phyloP scores from a whole-genome alignment of 345 rosid species.

The Ricinus communis region DNA sequence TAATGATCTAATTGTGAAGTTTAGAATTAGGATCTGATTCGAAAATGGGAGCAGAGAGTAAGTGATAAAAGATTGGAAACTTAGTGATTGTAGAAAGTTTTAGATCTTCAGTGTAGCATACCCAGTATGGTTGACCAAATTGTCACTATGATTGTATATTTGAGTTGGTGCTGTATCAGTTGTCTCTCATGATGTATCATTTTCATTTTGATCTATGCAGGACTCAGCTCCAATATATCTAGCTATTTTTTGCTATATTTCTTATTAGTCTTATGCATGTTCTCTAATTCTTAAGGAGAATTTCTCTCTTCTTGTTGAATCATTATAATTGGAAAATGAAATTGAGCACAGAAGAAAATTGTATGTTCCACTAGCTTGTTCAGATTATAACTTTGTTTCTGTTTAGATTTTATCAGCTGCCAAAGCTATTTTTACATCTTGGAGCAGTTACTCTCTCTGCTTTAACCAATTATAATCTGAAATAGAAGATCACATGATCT shows the following conservation, averaged over 20 bases:
- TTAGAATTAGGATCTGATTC: neutral
- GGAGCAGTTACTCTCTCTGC: neutral
- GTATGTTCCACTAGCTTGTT: neutral
- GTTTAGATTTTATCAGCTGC: neutral
- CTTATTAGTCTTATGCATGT: neutral
- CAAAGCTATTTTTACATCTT: neutral
- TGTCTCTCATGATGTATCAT: neutral
- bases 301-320: neutral
- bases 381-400: neutral
- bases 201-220: neutral
- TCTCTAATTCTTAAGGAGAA: neutral
- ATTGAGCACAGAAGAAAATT: neutral
- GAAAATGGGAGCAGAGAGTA: neutral
- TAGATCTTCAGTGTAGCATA: neutral
- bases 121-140: neutral
- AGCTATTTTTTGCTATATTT: neutral
- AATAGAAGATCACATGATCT: slow-evolving; percentile 10
- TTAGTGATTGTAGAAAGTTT: neutral
- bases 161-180: no score
- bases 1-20: neutral
- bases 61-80: neutral
- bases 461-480: neutral
- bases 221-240: neutral
- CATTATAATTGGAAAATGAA: neutral
- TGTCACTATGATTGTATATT: neutral